Conservation (phyloP, 805 yeast species). For the Pichia insulana region DNA sequence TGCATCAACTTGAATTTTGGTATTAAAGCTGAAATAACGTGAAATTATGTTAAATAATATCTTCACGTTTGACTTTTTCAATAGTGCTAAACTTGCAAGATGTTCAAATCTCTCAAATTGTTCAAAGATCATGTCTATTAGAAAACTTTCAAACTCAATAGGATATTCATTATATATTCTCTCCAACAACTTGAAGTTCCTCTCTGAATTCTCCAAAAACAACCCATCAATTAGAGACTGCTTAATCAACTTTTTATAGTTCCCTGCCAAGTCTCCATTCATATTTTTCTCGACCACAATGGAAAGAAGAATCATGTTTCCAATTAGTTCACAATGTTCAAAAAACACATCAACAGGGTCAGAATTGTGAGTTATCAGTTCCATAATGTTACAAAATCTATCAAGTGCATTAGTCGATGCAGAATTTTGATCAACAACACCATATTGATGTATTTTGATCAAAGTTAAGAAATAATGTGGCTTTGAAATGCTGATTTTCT, state of each 20-base stretch:
- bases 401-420: background rate
- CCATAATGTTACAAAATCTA: background rate
- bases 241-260: constrained; percentile 1
- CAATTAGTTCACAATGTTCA: constrained; percentile 4
- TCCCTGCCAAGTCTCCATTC: background rate
- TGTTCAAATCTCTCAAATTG: constrained; percentile 26
- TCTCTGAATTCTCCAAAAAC: constrained; percentile 2
- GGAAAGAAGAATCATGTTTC: constrained; percentile 3
- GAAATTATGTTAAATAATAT: background rate
- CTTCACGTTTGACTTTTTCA: background rate
- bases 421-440: background rate
- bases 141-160: constrained; percentile 10
- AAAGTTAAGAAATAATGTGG: no score
- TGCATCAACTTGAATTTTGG: background rate
- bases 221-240: constrained; percentile 12
- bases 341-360: background rate
- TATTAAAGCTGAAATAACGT: constrained; percentile 1
- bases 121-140: constrained; percentile 23
- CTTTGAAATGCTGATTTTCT: no score
- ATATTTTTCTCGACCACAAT: constrained; percentile 1
- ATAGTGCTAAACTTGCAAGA: background rate
- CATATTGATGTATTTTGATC: no score
- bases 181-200: constrained; percentile 8
- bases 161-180: constrained; percentile 1
- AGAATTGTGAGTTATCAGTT: background rate